These are phyloP conservation scores for Candida takata DNA, from an alignment of 805 yeast species.

Conservation along the genomic window DNA sequence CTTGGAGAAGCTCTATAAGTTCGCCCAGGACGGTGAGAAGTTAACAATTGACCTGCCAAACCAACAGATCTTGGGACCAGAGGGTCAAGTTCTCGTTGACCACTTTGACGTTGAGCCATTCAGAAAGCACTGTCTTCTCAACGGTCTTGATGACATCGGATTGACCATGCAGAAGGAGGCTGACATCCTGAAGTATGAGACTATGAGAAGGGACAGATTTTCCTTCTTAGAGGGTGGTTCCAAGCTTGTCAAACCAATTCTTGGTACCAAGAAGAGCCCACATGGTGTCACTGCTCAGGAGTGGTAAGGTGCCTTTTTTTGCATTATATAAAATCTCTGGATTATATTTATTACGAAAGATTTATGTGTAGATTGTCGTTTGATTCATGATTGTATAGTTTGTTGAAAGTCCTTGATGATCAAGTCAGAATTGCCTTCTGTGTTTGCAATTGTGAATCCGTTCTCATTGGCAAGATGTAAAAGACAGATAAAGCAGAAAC, in stretches of 20 bases:
- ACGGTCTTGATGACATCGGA: constrained; percentile 96
- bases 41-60: constrained; percentile 80
- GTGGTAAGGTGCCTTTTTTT: constrained; percentile 36
- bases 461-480: constrained; percentile 84
- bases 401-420: constrained; percentile 8
- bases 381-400: background rate
- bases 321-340: background rate
- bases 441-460: constrained; percentile 53
- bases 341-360: background rate
- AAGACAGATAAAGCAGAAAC: constrained; percentile 79
- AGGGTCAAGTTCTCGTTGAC: constrained; percentile 70
- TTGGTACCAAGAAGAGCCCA: constrained; percentile 60
- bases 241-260: constrained; percentile 54
- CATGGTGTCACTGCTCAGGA: constrained; percentile 67
- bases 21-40: constrained; percentile 63
- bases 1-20: constrained; percentile 62
- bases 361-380: too few species aligned
- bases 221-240: constrained; percentile 94
- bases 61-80: constrained; percentile 65
- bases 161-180: constrained; percentile 87
- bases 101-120: constrained; percentile 84
- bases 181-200: constrained; percentile 68
- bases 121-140: constrained; percentile 90
- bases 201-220: constrained; percentile 65
- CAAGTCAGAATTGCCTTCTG: constrained; percentile 18